Conservation (phyloP, 164 flowering plant species). For the Vitis vinifera region DNA sequence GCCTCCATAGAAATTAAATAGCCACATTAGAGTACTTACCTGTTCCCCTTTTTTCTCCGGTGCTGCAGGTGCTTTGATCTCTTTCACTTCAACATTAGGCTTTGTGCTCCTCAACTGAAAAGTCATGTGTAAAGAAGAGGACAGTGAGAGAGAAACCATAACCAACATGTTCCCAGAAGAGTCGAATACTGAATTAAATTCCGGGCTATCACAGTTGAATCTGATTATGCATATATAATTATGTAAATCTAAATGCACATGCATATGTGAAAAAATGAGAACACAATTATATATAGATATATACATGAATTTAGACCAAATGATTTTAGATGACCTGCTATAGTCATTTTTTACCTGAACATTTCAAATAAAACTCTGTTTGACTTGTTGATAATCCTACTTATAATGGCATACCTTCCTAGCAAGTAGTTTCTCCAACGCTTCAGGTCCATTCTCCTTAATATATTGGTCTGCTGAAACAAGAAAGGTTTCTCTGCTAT, state of each 20-base stretch:
- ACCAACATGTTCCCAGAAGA: too few relatives aligned
- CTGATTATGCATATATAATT: too few relatives aligned
- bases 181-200: background rate
- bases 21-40: background rate
- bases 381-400: background rate
- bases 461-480: conserved; percentile 14
- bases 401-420: conserved; percentile 10
- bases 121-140: background rate
- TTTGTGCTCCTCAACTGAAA: background rate
- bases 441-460: conserved; percentile 23
- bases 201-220: too few relatives aligned
- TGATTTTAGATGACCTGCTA: too few relatives aligned
- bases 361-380: background rate
- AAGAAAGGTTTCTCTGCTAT: conserved; percentile 9
- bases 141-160: too few relatives aligned
- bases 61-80: background rate
- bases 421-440: conserved; percentile 21
- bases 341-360: background rate
- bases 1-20: too few relatives aligned
- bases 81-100: conserved; percentile 1
- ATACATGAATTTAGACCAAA: too few relatives aligned
- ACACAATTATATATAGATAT: too few relatives aligned
- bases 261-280: too few relatives aligned
- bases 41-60: background rate
- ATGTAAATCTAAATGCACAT: too few relatives aligned